A percentile compares a stretch with the other conserved stretches of the same genome.
phyloP scores from a whole-genome alignment of 2,329 filamentous ascomycete genomes.

The Venturia carpophila region DNA sequence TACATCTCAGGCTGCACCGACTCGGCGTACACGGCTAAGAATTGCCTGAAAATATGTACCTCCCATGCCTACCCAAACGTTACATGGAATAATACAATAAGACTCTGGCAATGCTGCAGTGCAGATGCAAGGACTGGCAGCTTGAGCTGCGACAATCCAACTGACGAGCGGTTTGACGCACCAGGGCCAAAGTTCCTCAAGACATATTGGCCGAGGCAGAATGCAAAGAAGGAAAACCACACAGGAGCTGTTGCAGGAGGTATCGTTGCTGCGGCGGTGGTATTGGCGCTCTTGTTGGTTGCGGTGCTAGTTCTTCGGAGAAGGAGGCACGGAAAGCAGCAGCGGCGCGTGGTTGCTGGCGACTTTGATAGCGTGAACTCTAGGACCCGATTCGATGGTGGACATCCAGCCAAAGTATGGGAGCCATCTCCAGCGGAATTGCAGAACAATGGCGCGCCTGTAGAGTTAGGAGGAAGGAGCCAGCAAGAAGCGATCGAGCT shows the following conservation, averaged over 20 bases:
- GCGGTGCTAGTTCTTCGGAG: background rate
- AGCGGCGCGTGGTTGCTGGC: background rate
- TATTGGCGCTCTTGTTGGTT: background rate
- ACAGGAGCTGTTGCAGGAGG: background rate
- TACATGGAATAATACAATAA: background rate
- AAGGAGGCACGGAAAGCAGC: background rate
- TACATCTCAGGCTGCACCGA: slow-evolving; percentile 12
- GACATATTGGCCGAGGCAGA: slow-evolving; percentile 5
- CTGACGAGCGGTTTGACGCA: background rate
- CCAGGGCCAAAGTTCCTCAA: background rate
- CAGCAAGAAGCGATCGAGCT: background rate
- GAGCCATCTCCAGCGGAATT: background rate
- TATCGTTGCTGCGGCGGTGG: background rate
- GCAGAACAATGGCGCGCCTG: background rate
- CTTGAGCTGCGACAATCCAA: background rate
- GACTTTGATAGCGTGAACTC: background rate
- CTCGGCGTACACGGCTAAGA: background rate
- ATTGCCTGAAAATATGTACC: slow-evolving; percentile 5
- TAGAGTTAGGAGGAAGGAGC: background rate
- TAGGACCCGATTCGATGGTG: background rate
- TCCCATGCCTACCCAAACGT: background rate
- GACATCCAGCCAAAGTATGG: background rate
- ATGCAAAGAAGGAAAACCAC: background rate
- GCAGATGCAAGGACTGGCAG: background rate
- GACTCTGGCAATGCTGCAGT: slow-evolving; percentile 1